Evolutionary conservation across 2,329 filamentous ascomycete species (phyloP).

Genomic region (Xylaria sp.): DNA sequence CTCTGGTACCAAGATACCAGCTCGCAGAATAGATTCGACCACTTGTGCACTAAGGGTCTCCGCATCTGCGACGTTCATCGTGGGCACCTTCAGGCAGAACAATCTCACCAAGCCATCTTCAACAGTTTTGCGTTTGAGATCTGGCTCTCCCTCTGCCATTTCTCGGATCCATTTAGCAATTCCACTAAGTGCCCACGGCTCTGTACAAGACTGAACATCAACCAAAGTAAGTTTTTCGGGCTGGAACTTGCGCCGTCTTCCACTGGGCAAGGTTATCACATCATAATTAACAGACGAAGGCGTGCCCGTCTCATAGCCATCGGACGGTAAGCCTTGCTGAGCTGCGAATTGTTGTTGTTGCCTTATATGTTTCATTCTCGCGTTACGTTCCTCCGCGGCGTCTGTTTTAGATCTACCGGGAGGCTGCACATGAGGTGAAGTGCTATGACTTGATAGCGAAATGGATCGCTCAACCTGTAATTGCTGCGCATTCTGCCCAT

Average conservation of each 20-base stretch:
- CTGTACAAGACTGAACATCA: conserved; percentile 85
- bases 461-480: conserved; percentile 74
- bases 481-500: conserved; percentile 55
- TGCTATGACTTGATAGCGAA: conserved; percentile 84
- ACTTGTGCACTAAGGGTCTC: conserved; percentile 84
- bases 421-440: conserved; percentile 79
- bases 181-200: conserved; percentile 94
- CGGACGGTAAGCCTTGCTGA: conserved; percentile 62
- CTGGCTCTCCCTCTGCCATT: conserved; percentile 89
- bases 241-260: conserved; percentile 83
- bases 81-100: conserved; percentile 94
- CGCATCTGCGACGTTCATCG: conserved; percentile 97
- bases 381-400: conserved; percentile 76
- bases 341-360: conserved; percentile 63
- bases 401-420: conserved; percentile 96
- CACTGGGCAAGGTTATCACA: conserved; percentile 82
- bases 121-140: conserved; percentile 85
- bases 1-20: conserved; percentile 81
- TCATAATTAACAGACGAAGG: conserved; percentile 75
- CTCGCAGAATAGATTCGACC: conserved; percentile 80
- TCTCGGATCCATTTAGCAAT: conserved; percentile 87
- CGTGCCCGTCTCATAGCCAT: conserved; percentile 66
- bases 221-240: conserved; percentile 81
- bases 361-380: conserved; percentile 58
- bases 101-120: conserved; percentile 87